Evolutionary conservation across 805 yeast genomes (phyloP).

Genomic region (Lipomyces kockii): DNA sequence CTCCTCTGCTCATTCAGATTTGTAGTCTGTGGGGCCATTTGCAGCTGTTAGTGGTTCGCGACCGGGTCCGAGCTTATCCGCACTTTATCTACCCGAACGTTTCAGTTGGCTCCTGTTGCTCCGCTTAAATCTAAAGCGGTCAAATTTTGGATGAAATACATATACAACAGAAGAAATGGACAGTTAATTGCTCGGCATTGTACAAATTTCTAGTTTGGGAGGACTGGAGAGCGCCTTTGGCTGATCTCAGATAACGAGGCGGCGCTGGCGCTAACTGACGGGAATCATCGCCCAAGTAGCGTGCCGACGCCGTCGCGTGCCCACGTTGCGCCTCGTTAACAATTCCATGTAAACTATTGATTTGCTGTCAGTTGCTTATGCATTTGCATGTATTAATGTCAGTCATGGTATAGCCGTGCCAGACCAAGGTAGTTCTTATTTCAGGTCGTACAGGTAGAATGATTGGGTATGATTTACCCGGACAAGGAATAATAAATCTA

Average conservation of each 20-base stretch:
- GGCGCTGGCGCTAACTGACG: not conserved
- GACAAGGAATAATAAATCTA: too few relatives aligned
- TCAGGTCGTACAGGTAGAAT: not conserved
- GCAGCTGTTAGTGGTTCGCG: too few relatives aligned
- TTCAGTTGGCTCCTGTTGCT: not conserved
- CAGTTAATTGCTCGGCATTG: not conserved
- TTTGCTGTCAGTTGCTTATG: not conserved
- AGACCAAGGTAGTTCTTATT: not conserved
- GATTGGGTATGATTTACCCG: too few relatives aligned
- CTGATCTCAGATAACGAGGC: not conserved
- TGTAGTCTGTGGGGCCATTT: too few relatives aligned
- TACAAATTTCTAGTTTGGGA: not conserved
- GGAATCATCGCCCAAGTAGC: not conserved
- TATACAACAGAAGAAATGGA: too few relatives aligned
- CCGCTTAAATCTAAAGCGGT: not conserved
- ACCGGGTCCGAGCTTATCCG: not conserved
- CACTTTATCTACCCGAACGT: not conserved
- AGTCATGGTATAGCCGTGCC: not conserved
- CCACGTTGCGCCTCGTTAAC: not conserved
- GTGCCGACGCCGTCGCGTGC: not conserved
- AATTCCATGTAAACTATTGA: not conserved
- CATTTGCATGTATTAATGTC: not conserved
- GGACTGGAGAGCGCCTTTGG: not conserved
- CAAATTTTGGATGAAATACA: not conserved
- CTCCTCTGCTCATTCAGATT: too few relatives aligned